Evolutionary conservation across 139 green algal genomes (phyloP), one percentile per base, ranked within the genome.

Genomic region (Picochlorum sp.): DNA sequence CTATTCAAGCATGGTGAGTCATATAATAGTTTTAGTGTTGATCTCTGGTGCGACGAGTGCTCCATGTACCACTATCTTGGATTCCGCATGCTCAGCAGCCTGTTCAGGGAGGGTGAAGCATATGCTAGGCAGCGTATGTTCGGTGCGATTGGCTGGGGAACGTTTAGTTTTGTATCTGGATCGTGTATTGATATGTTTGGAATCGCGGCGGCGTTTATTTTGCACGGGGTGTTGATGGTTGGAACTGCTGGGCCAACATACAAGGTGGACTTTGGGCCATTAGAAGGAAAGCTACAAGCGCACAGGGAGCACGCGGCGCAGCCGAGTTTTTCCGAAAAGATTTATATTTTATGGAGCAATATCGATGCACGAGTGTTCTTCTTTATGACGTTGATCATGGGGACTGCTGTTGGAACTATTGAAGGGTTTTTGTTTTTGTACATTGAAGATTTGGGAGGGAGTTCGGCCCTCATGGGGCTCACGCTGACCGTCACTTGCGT

Each of bases 351-450:
- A 45, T 14, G 68, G 14, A 30, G n/a, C 15, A 28, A 63, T 52
- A 60, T 58, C 0, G 65, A 75, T 21, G 66, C 62, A 3, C 10
- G 44, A 30, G 16, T 72, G 4, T 81, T 81, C 32, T 68, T 81
- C 15, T 28, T 23, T 20, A 65, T 30, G 18, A 47, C 47, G 2
- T 15, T 37, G 0, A n/a, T 66, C 24, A 77, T 82, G 67, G 75
- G 75, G 4, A 57, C 61, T 54, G 75, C 49, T 4, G 63, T 77
- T 13, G 75, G 75, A 34, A 62, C 62, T 44, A 79, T 82, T 34
- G 72, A 75, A 45, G 30, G 47, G 30, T 82, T 64, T 49, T 62
- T 82, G 4, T 82, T 82, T 23, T 26, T 82, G 2, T 79, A 50
- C 38, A n/a, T 82, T 30, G 68, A 76, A 20, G 57, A 73, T 18